Base-by-base conservation (phyloP, 805 yeast genomes). In the Nakazawaea ernobii region DNA sequence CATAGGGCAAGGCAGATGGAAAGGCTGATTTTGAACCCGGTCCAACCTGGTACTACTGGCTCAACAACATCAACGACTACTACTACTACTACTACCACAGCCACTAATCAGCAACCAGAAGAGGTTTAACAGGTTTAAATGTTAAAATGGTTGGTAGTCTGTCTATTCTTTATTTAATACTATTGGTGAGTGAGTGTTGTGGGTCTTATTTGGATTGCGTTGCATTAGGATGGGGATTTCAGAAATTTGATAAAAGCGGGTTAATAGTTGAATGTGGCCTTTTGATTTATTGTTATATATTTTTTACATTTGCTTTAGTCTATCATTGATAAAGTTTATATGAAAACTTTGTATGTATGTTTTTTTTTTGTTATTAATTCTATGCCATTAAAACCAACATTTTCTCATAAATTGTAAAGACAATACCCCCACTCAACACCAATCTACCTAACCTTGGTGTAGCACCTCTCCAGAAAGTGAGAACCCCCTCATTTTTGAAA, bases 391-490 rank as follows among this genome's bases (percentile, higher is more conserved):
- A 44, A 35, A 72, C 77, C 64, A 92, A 72, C 70, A 92, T 84
- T 68, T 90, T 87, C 64, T 92, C 99, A 65, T 92, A 92, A 48
- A 94, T 87, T 17, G 98, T 94, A 69, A 92, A 92, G 28, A 94
- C 97, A 55, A 92, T 92, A 58, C 99, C 99, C 52, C 99, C 99
- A 67, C 96, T 86, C 60, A 92, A 74, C 32, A 91, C 80, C 61
- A 92, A 75, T 58, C 99, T 79, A 6, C 98, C 98, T 52, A 92
- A 71, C 61, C 99, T 77, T 40, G 99, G 98, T 2, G 98, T 94
- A 32, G 98, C 96, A 52, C 99, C 99, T 67, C 88, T 88, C 99
- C 99, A 92, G 68, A 90, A 89, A 5, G 97, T 86, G 59, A 79
- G 69, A 53, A 91, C 68, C 8, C 99, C 99, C 68, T 92, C 99